A percentile compares a stretch with the other conserved stretches of the same genome.
phyloP scores from a whole-genome alignment of 257 asterid genomes.

The Hygrophila difformis region DNA sequence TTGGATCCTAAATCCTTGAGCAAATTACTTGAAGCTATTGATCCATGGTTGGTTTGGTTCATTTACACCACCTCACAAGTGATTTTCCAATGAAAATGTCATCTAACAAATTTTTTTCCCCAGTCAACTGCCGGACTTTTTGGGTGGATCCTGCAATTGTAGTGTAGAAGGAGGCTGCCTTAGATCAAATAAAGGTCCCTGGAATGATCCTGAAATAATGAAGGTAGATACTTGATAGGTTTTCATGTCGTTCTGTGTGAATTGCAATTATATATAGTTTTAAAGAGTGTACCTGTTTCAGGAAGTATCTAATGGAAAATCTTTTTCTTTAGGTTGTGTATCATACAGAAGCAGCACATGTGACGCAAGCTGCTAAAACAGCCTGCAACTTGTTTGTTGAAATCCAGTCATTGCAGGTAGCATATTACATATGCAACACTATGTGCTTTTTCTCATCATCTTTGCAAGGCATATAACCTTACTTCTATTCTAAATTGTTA shows the following conservation, averaged over 20 bases:
- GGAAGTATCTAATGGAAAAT: conserved; percentile 26
- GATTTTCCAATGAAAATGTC: not conserved
- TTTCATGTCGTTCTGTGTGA: not conserved
- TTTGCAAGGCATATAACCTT: not conserved
- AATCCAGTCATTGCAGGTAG: conserved; percentile 34
- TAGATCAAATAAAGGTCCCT: conserved; percentile 85
- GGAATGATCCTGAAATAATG: conserved; percentile 88
- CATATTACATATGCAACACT: not conserved
- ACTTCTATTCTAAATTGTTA: conserved; percentile 13
- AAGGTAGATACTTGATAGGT: conserved; percentile 37
- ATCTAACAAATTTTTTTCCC: conserved; percentile 12
- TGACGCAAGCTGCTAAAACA: conserved; percentile 33
- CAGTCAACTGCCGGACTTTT: conserved; percentile 88
- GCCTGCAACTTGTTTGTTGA: conserved; percentile 25
- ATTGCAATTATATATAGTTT: not conserved
- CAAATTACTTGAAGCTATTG: conserved; percentile 67
- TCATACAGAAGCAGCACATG: conserved; percentile 34
- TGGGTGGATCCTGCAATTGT: conserved; percentile 91
- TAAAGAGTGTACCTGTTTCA: not conserved
- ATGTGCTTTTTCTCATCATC: not conserved
- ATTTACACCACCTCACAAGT: conserved; percentile 11
- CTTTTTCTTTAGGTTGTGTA: conserved; percentile 19
- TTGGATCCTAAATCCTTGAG: conserved; percentile 70
- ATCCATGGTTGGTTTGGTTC: conserved; percentile 50
- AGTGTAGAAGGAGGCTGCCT: conserved; percentile 85